Percentiles rank a stretch among this genome's conserved stretches.
These are phyloP conservation scores for Agrocybe praecox DNA, from an alignment of 768 basidiomycete genomes.

Conservation along the genomic window DNA sequence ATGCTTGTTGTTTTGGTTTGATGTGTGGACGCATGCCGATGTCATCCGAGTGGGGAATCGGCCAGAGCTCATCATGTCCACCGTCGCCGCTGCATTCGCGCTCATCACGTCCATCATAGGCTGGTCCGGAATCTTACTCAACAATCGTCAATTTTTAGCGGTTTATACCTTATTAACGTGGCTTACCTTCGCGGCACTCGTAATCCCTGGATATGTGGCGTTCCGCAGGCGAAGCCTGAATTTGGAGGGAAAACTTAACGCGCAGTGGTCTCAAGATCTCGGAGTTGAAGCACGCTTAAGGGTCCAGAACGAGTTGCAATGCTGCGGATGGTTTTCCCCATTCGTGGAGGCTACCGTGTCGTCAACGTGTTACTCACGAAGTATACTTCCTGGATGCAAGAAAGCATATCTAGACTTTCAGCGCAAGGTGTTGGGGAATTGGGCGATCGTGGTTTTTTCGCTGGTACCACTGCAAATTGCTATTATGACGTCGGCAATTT, in stretches of 20 bases:
- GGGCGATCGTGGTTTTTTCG: slow-evolving; percentile 67
- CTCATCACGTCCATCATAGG: slow-evolving; percentile 70
- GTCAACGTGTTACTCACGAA: background rate
- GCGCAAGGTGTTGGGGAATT: slow-evolving; percentile 49
- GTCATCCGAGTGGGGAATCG: slow-evolving; percentile 68
- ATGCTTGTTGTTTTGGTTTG: slow-evolving; percentile 75
- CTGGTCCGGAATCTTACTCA: slow-evolving; percentile 80
- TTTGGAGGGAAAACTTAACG: slow-evolving; percentile 77
- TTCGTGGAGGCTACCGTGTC: background rate
- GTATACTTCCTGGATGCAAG: slow-evolving; percentile 49
- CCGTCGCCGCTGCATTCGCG: slow-evolving; percentile 58
- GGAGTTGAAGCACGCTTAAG: background rate
- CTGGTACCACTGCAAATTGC: slow-evolving; percentile 66
- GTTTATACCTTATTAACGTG: slow-evolving; percentile 76
- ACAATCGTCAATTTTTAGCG: slow-evolving; percentile 83
- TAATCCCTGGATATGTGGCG: slow-evolving; percentile 76
- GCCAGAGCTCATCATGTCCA: slow-evolving; percentile 67
- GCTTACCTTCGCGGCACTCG: slow-evolving; percentile 71
- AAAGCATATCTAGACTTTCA: slow-evolving; percentile 58
- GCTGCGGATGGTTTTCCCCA: slow-evolving; percentile 22
- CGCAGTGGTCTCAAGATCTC: slow-evolving; percentile 59
- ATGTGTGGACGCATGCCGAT: slow-evolving; percentile 66
- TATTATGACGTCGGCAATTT: slow-evolving; percentile 60
- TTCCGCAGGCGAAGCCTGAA: slow-evolving; percentile 61
- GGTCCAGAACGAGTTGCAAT: background rate